Conservation (phyloP, 2,329 filamentous ascomycete species). For the Fusarium ambrosium region DNA sequence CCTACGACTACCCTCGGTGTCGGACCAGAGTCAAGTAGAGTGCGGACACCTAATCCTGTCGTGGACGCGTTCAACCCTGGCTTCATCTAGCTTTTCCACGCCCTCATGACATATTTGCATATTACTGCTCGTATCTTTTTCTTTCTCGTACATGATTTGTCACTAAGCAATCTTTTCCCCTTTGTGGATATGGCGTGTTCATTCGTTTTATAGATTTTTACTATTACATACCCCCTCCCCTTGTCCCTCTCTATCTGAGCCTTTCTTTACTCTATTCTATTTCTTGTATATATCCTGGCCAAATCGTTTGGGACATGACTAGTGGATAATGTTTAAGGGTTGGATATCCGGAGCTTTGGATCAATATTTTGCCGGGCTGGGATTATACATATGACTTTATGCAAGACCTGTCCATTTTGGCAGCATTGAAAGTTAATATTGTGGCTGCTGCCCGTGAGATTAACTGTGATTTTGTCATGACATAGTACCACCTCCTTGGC, state of each 20-base stretch:
- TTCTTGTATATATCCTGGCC: slow-evolving; percentile 26
- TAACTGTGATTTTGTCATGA: not conserved
- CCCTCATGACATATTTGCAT: slow-evolving; percentile 31
- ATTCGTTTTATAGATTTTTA: slow-evolving; percentile 37
- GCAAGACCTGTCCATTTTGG: not conserved
- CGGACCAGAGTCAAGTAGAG: slow-evolving; percentile 17
- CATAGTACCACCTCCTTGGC: not conserved
- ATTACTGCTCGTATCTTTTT: slow-evolving; percentile 16
- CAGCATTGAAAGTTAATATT: not conserved
- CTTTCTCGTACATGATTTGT: slow-evolving; percentile 13
- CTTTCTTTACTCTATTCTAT: slow-evolving; percentile 3
- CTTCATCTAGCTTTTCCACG: slow-evolving; percentile 37
- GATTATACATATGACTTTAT: slow-evolving; percentile 24
- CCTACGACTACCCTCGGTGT: slow-evolving; percentile 40
- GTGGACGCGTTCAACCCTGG: slow-evolving; percentile 45
- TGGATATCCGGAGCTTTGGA: slow-evolving; percentile 24
- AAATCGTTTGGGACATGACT: slow-evolving; percentile 39
- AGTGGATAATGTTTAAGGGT: slow-evolving; percentile 41
- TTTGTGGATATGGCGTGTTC: slow-evolving; percentile 29
- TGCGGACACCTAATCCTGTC: slow-evolving; percentile 38
- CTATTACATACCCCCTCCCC: slow-evolving; percentile 29
- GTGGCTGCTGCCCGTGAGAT: not conserved
- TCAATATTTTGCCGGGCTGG: slow-evolving; percentile 6
- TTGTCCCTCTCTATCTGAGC: slow-evolving; percentile 22
- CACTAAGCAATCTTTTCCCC: not conserved